Evolutionary conservation across 345 rosid species (phyloP).

Genomic region (Angophora floribunda): DNA sequence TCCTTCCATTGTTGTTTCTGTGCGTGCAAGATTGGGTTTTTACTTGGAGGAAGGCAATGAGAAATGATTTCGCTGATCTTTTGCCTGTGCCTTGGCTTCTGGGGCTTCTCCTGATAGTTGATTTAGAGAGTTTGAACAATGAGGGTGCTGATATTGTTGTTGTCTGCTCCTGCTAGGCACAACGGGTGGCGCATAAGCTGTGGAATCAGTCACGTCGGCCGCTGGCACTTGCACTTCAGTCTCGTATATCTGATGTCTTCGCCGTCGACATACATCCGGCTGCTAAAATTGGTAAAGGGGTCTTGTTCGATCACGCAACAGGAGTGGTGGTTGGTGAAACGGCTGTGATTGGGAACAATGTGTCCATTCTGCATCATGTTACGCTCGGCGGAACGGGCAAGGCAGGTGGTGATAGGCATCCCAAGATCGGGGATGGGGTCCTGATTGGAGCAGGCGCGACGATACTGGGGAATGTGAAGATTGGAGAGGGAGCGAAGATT

Average conservation of each 20-base stretch:
- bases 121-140: neutral
- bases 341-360: slow-evolving; percentile 85
- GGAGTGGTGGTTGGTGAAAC: slow-evolving; percentile 94
- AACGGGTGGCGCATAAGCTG: slow-evolving; percentile 79
- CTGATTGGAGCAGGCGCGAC: slow-evolving; percentile 94
- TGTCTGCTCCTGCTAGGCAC: slow-evolving; percentile 41
- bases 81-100: neutral
- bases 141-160: neutral
- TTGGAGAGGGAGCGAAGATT: slow-evolving; percentile 85
- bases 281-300: slow-evolving; percentile 81
- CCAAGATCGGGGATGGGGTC: slow-evolving; percentile 91
- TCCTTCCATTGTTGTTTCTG: neutral
- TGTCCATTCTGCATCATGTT: slow-evolving; percentile 85
- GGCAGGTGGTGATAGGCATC: slow-evolving; percentile 74
- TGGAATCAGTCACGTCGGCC: slow-evolving; percentile 76
- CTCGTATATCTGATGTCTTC: slow-evolving; percentile 88
- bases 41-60: neutral
- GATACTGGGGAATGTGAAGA: slow-evolving; percentile 73
- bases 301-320: slow-evolving; percentile 87
- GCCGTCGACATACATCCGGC: slow-evolving; percentile 97
- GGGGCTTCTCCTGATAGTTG: neutral
- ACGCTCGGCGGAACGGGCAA: slow-evolving; percentile 94
- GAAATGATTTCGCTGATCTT: neutral
- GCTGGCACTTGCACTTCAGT: slow-evolving; percentile 82
- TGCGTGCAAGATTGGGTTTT: neutral